Base-by-base conservation (phyloP, 2,329 filamentous ascomycete genomes). In the Pleomassaria siparia region DNA sequence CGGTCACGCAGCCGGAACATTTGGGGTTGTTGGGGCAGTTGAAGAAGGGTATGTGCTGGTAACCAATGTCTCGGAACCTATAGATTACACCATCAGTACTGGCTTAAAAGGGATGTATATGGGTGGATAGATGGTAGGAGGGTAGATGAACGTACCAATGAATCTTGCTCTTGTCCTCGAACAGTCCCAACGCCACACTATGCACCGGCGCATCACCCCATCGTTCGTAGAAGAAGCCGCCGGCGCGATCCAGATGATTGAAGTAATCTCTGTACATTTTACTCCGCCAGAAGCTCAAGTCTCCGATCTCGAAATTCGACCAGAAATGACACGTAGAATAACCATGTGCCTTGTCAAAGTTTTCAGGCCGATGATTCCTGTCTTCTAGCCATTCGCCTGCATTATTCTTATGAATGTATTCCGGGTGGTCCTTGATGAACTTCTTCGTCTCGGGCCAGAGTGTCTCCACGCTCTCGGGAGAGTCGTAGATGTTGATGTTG, bases 61-160 rank as follows among this genome's bases (percentile, higher is more conserved):
- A 99, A 48, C 94, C 94, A 58, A 99, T 97, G 69, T 99, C 94
- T 44, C 92, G 91, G 86, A 99, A 99, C 91, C 91, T 96, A n/a
- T n/a, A n/a, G 45, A 25, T 32, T 4, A 4, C n/a, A 33, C 46
- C 16, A 35, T 48, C 29, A 50, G 42, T 20, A 13, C 3, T 37
- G 18, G 12, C 13, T 6, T 11, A 11, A 20, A 22, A 15, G 18
- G 10, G 5, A 22, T 15, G 29, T 9, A 9, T 32, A 9, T n/a
- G 9, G 9, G n/a, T 15, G 16, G 9, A 43, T 29, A 10, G 39
- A 50, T 22, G 32, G 15, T 12, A 21, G 42, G 26, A 24, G 20
- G 32, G 22, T 24, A 22, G 13, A 24, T 8, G 4, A n/a, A 75
- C 86, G 53, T 74, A 95, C 91, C 91, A 97, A 72, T 97, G 92